phyloP scores from a whole-genome alignment of 2,329 filamentous ascomycete species.

The Lomentospora prolificans region DNA sequence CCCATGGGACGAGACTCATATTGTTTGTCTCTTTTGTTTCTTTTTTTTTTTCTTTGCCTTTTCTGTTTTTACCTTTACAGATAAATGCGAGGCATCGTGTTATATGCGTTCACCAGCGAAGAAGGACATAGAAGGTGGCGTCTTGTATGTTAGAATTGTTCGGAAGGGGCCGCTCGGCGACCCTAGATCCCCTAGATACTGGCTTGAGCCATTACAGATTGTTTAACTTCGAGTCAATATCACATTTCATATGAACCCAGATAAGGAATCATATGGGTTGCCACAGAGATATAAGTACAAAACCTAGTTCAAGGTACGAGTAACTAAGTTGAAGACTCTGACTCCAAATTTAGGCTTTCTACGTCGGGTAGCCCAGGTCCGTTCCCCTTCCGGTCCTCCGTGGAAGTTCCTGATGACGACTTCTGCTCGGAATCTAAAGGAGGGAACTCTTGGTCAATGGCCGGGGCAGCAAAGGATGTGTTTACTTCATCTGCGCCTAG shows the following conservation, averaged over 20 bases:
- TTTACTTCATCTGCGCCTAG: not conserved
- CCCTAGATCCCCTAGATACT: not conserved
- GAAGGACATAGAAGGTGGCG: constrained; percentile 11
- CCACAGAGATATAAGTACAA: not conserved
- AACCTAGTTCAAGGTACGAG: not conserved
- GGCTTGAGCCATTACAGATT: not conserved
- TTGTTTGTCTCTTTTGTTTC: not conserved
- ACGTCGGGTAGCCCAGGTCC: not conserved
- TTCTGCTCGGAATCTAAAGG: constrained; percentile 17
- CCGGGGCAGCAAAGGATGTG: constrained; percentile 24
- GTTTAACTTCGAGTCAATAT: not conserved
- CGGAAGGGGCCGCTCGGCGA: not conserved
- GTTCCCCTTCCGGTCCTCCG: not conserved
- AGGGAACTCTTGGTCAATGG: constrained; percentile 26
- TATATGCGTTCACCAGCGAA: constrained; percentile 15
- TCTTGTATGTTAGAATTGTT: not conserved
- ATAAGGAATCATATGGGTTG: too few species aligned
- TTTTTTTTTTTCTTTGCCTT: not conserved
- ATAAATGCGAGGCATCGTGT: not conserved
- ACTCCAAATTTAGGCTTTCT: not conserved
- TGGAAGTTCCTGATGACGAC: not conserved
- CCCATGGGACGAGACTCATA: too few species aligned
- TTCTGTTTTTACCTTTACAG: not conserved
- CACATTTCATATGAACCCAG: not conserved
- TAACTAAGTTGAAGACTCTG: not conserved